A percentile compares a stretch with the other conserved stretches of the same genome.
phyloP scores from a whole-genome alignment of 768 basidiomycete species.

The Suillus ampliporus region DNA sequence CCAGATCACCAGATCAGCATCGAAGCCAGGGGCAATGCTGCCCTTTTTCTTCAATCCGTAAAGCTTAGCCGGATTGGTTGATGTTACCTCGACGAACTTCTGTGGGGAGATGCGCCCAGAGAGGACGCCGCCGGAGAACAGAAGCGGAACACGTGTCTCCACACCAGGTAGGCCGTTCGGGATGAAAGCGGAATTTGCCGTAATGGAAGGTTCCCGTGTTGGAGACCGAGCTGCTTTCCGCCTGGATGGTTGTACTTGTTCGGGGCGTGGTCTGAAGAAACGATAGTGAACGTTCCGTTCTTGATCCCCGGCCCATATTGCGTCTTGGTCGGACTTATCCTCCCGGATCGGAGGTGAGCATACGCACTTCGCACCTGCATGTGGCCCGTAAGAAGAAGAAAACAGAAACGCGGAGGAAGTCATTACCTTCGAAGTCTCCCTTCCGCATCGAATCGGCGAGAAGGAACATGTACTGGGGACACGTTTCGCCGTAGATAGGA shows the following conservation, averaged over 20 bases:
- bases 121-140: constrained; percentile 38
- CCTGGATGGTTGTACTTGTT: constrained; percentile 31
- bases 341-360: constrained; percentile 24
- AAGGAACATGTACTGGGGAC: constrained; percentile 24
- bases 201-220: constrained; percentile 30
- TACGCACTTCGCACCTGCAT: constrained; percentile 20
- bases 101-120: constrained; percentile 34
- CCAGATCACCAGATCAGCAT: constrained; percentile 44
- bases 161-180: constrained; percentile 43
- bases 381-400: background rate
- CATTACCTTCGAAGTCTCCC: constrained; percentile 19
- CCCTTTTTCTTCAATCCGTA: constrained; percentile 42
- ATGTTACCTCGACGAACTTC: constrained; percentile 41
- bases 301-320: constrained; percentile 22
- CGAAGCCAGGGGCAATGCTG: constrained; percentile 37
- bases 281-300: constrained; percentile 34
- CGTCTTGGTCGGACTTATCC: constrained; percentile 21
- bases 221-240: constrained; percentile 30
- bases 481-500: constrained; percentile 28
- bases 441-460: constrained; percentile 22
- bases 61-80: constrained; percentile 40
- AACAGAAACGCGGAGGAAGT: background rate
- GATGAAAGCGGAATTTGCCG: constrained; percentile 37
- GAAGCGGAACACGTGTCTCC: constrained; percentile 39
- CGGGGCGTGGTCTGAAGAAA: constrained; percentile 40